These are phyloP conservation scores for Pythium myriotylum DNA, from an alignment of 352 stramenopile genomes.

Conservation along the genomic window DNA sequence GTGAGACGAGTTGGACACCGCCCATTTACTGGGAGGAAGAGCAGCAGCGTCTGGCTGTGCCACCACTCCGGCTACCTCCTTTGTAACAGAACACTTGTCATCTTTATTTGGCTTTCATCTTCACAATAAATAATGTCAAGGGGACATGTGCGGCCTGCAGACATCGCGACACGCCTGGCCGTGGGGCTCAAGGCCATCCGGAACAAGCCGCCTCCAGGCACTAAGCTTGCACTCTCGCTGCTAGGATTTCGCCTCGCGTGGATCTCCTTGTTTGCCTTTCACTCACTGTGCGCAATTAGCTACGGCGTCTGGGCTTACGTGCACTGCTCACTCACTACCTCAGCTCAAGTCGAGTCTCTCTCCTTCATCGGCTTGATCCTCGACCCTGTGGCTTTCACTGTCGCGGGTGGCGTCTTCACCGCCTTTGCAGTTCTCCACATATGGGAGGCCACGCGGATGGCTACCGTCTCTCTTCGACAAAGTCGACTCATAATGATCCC, in stretches of 20 bases:
- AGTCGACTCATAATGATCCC: not conserved
- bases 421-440: not conserved
- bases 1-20: constrained; percentile 52
- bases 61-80: constrained; percentile 28
- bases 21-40: constrained; percentile 60
- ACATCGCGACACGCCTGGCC: not conserved
- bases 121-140: not conserved
- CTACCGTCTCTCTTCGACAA: not conserved
- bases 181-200: not conserved
- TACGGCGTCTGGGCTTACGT: constrained; percentile 10
- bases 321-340: not conserved
- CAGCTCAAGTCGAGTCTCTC: not conserved
- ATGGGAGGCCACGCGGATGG: not conserved
- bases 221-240: not conserved
- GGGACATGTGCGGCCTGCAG: not conserved
- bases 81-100: constrained; percentile 18
- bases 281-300: not conserved
- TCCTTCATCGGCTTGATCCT: not conserved
- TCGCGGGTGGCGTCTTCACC: not conserved
- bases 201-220: not conserved
- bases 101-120: too few species aligned
- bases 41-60: constrained; percentile 30
- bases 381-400: not conserved
- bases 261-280: not conserved
- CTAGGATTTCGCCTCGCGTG: constrained; percentile 1